A percentile compares a stretch with the other conserved stretches of the same genome.
phyloP scores from a whole-genome alignment of 345 rosid genomes.

The Brassica incana region DNA sequence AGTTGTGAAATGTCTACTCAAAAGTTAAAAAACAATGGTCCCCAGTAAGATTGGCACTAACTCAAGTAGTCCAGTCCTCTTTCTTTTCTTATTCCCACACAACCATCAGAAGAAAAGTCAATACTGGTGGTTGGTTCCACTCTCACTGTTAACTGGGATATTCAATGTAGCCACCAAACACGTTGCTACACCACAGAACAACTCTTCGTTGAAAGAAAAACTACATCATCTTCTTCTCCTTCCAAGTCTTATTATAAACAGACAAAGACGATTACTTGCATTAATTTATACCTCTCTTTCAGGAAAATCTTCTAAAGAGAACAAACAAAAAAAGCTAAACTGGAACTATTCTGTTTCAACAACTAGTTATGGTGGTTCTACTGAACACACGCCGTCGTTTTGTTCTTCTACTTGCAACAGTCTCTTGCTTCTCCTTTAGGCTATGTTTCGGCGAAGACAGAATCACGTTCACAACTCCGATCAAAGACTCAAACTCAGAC shows the following conservation, averaged over 20 bases:
- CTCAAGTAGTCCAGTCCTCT: constrained; percentile 15
- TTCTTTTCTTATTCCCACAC: neutral
- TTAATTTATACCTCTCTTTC: neutral
- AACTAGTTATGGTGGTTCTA: constrained; percentile 12
- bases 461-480: neutral
- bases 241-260: neutral
- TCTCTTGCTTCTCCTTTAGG: neutral
- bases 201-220: neutral
- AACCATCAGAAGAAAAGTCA: constrained; percentile 23
- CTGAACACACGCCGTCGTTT: neutral
- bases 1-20: neutral
- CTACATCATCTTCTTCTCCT: neutral
- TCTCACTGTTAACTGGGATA: neutral
- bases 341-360: neutral
- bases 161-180: constrained; percentile 25
- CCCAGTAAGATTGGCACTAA: constrained; percentile 15
- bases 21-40: neutral
- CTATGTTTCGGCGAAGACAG: neutral
- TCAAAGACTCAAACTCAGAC: neutral
- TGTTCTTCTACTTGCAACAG: neutral
- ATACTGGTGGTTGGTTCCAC: constrained; percentile 17
- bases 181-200: neutral
- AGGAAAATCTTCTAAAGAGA: neutral
- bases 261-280: neutral
- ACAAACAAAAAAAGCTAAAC: neutral